Evolutionary conservation across 2,329 filamentous ascomycete genomes (phyloP).

Genomic region (Graphium sp.): DNA sequence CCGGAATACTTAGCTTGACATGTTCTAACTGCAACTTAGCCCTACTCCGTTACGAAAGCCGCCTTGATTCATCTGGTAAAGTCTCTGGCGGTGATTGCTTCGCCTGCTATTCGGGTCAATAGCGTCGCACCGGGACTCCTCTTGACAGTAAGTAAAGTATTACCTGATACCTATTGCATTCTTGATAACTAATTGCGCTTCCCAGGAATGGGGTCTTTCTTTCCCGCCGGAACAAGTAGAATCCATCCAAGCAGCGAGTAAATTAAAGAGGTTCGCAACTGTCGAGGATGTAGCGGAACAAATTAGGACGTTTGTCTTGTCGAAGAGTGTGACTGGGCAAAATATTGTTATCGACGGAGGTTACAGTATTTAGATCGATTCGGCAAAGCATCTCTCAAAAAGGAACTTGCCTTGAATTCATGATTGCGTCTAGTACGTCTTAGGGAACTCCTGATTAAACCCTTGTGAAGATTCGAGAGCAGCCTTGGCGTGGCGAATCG

Average conservation of each 20-base stretch:
- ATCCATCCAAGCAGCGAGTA: not conserved
- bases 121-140: slow-evolving; percentile 1
- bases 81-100: not conserved
- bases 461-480: no score
- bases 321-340: slow-evolving; percentile 1
- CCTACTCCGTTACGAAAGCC: slow-evolving; percentile 1
- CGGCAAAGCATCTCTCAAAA: no score
- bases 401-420: no score
- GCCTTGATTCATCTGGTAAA: slow-evolving; percentile 1
- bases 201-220: slow-evolving; percentile 3
- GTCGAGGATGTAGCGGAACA: slow-evolving; percentile 3
- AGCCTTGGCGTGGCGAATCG: no score
- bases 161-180: not conserved
- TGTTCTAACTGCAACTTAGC: no score
- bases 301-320: slow-evolving; percentile 2
- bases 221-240: not conserved
- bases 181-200: not conserved
- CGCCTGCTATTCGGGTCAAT: slow-evolving; percentile 1
- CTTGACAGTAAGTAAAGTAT: not conserved
- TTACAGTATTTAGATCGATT: not conserved
- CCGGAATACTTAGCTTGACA: no score
- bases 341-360: slow-evolving; percentile 2
- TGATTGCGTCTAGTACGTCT: no score
- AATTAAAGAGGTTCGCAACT: slow-evolving; percentile 2
- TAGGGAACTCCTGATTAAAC: no score